A percentile compares a stretch with the other conserved stretches of the same genome.
Conservation (phyloP, 2,329 filamentous ascomycete genomes). For the Aspergillus aculeatus region DNA sequence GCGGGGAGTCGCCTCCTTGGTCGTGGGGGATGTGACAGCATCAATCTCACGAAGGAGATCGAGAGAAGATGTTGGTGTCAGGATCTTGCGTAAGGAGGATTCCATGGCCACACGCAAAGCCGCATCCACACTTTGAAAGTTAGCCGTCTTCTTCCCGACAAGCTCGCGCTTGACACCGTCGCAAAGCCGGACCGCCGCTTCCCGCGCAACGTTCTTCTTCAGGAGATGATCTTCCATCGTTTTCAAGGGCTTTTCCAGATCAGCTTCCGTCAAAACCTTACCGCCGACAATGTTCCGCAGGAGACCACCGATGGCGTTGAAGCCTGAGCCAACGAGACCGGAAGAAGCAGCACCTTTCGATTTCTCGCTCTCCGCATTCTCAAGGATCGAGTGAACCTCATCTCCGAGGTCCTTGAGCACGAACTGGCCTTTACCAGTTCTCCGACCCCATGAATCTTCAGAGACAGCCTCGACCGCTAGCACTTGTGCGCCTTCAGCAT, state of each 20-base stretch:
- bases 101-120: conserved; percentile 86
- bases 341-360: conserved; percentile 48
- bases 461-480: conserved; percentile 71
- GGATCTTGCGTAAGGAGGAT: conserved; percentile 86
- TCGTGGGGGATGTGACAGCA: conserved; percentile 66
- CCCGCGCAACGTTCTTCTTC: conserved; percentile 92
- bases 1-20: conserved; percentile 63
- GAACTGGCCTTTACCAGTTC: conserved; percentile 85
- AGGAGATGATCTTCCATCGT: conserved; percentile 94
- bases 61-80: conserved; percentile 91
- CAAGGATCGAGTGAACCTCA: conserved; percentile 86
- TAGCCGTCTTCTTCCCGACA: conserved; percentile 84
- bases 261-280: conserved; percentile 83
- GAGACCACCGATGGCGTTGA: conserved; percentile 80
- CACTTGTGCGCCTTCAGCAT: conserved; percentile 54
- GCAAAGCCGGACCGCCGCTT: conserved; percentile 87
- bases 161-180: conserved; percentile 89
- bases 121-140: conserved; percentile 82
- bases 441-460: conserved; percentile 78
- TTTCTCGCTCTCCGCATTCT: conserved; percentile 70
- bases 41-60: conserved; percentile 94
- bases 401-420: conserved; percentile 90
- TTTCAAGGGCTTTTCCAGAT: conserved; percentile 88
- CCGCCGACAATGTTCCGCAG: conserved; percentile 95
- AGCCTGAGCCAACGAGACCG: conserved; percentile 73